phyloP scores from a whole-genome alignment of 1,284 basidiomycete species.

The Macrocybe sp. region DNA sequence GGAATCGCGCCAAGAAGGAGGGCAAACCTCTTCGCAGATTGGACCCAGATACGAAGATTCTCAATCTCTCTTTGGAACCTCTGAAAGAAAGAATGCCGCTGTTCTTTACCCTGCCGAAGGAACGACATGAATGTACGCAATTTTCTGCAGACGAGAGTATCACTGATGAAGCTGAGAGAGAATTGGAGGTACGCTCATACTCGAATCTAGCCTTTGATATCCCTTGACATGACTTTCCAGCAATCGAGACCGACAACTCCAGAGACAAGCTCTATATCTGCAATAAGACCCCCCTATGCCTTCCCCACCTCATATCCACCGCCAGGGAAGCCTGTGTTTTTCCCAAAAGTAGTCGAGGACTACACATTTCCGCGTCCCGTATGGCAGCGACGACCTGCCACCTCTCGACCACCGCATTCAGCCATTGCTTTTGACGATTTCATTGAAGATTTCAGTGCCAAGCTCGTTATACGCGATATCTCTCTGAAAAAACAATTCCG shows the following conservation, averaged over 20 bases:
- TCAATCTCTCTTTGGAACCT: no score
- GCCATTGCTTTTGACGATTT: neutral
- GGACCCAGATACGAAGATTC: no score
- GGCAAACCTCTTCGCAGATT: neutral
- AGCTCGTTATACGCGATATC: conserved; percentile 1
- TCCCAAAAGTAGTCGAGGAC: neutral
- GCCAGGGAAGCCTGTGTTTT: conserved; percentile 2
- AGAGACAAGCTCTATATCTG: neutral
- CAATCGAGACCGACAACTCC: no score
- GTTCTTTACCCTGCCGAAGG: conserved; percentile 6
- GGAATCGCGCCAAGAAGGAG: conserved; percentile 7
- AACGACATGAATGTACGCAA: conserved; percentile 4
- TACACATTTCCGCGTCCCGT: neutral
- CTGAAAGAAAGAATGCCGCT: conserved; percentile 8
- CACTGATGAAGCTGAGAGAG: neutral
- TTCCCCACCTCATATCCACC: conserved; percentile 6
- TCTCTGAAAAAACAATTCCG: neutral
- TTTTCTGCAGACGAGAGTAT: neutral
- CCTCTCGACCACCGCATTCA: neutral
- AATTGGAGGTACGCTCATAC: no score
- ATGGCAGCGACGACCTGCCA: conserved; percentile 3
- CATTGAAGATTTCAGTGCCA: conserved; percentile 1
- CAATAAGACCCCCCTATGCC: conserved; percentile 1
- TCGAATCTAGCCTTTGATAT: no score
- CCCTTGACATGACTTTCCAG: no score